phyloP scores from a whole-genome alignment of 805 yeast genomes.

The Ogataea neopini region DNA sequence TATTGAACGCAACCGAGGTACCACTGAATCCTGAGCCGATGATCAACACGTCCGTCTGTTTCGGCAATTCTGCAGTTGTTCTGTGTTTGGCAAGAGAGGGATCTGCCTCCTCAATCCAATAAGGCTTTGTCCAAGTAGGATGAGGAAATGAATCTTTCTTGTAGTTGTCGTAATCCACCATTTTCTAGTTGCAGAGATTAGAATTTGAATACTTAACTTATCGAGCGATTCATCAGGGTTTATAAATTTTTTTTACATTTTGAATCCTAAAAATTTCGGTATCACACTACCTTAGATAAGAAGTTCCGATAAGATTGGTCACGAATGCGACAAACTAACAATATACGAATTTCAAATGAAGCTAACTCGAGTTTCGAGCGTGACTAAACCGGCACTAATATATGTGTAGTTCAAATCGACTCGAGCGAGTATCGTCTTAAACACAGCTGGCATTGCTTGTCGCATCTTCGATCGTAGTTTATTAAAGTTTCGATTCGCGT shows the following conservation, averaged over 20 bases:
- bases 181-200: neutral
- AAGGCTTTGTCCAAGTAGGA: slow-evolving; percentile 8
- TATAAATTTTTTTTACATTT: neutral
- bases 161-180: slow-evolving; percentile 3
- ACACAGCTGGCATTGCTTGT: too few relatives aligned
- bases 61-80: slow-evolving; percentile 34
- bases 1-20: slow-evolving; percentile 39
- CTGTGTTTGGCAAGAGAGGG: slow-evolving; percentile 26
- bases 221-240: neutral
- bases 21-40: slow-evolving; percentile 53
- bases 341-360: too few relatives aligned
- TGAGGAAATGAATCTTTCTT: slow-evolving; percentile 1
- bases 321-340: neutral
- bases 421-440: too few relatives aligned
- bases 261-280: neutral
- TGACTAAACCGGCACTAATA: too few relatives aligned
- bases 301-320: neutral
- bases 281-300: neutral
- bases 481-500: slow-evolving; percentile 12
- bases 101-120: slow-evolving; percentile 22
- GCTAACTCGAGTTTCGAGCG: too few relatives aligned
- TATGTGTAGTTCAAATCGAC: too few relatives aligned
- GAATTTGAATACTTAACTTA: too few relatives aligned
- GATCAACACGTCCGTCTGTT: slow-evolving; percentile 40
- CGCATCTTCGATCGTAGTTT: too few relatives aligned